A percentile compares a stretch with the other conserved stretches of the same genome.
These are phyloP conservation scores for Candida krabiensis DNA, from an alignment of 805 yeast species.

Conservation along the genomic window DNA sequence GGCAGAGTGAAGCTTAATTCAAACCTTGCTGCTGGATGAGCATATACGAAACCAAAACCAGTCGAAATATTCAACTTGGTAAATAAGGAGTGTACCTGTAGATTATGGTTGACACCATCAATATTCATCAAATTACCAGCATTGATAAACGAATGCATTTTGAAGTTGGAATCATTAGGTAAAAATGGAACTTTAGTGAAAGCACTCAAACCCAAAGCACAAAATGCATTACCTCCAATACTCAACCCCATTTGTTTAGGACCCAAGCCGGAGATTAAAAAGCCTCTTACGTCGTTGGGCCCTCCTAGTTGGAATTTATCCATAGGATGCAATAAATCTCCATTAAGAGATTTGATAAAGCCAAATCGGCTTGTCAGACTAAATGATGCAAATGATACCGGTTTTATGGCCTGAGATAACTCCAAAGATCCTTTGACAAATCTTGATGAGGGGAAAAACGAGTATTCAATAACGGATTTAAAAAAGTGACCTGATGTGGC, in stretches of 20 bases:
- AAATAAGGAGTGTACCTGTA: conserved; percentile 6
- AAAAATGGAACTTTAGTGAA: conserved; percentile 44
- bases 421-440: conserved; percentile 45
- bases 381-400: conserved; percentile 20
- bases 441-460: conserved; percentile 28
- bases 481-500: conserved; percentile 43
- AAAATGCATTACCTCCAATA: conserved; percentile 53
- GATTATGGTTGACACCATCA: conserved; percentile 15
- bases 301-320: conserved; percentile 61
- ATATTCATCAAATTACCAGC: conserved; percentile 43
- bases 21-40: conserved; percentile 58
- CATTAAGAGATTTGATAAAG: conserved; percentile 18
- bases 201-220: conserved; percentile 45
- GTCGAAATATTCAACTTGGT: conserved; percentile 36
- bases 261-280: conserved; percentile 51
- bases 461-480: conserved; percentile 30
- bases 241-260: conserved; percentile 51
- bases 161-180: conserved; percentile 44
- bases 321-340: conserved; percentile 37
- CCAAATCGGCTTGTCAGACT: conserved; percentile 29
- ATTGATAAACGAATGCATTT: conserved; percentile 48
- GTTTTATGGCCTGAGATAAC: conserved; percentile 34
- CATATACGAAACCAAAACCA: conserved; percentile 52
- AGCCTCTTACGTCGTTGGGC: conserved; percentile 57
- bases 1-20: conserved; percentile 59